These are phyloP conservation scores for Camelina sativa DNA, from an alignment of 345 rosid genomes.

Conservation along the genomic window DNA sequence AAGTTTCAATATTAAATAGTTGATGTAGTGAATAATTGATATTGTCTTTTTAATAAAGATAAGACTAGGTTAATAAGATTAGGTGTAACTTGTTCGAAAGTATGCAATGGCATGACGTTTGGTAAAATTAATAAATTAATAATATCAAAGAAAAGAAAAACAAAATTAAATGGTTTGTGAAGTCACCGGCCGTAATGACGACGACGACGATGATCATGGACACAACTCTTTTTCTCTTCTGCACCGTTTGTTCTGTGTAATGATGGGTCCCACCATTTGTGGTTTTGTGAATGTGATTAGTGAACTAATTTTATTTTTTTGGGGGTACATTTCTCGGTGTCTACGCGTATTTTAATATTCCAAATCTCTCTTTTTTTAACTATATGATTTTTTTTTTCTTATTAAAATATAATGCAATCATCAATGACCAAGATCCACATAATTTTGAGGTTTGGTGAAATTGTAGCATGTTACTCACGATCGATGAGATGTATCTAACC, in stretches of 20 bases:
- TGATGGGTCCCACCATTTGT: constrained; percentile 45
- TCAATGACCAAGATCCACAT: constrained; percentile 28
- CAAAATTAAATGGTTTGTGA: constrained; percentile 16
- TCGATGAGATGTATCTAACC: constrained; percentile 24
- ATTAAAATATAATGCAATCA: constrained; percentile 16
- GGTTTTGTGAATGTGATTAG: constrained; percentile 42
- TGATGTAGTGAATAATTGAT: constrained; percentile 3
- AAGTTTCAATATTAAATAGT: neutral
- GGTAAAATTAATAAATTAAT: neutral
- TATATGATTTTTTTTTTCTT: neutral
- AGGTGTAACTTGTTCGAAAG: constrained; percentile 27
- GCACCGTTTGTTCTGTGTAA: constrained; percentile 45
- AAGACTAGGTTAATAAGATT: constrained; percentile 33
- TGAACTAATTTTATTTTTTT: constrained; percentile 36
- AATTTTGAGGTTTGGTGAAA: constrained; percentile 35
- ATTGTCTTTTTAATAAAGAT: constrained; percentile 17
- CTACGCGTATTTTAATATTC: constrained; percentile 27
- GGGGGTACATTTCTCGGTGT: constrained; percentile 36
- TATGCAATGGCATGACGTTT: constrained; percentile 39
- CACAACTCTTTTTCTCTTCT: constrained; percentile 38
- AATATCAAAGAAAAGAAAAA: neutral
- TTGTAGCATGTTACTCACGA: constrained; percentile 29
- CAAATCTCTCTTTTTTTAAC: constrained; percentile 14
- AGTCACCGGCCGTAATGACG: constrained; percentile 44
- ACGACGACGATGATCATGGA: constrained; percentile 49